A percentile compares a stretch with the other conserved stretches of the same genome.
phyloP scores from a whole-genome alignment of 169 alveolate genomes.

The Plasmodium ovale region DNA sequence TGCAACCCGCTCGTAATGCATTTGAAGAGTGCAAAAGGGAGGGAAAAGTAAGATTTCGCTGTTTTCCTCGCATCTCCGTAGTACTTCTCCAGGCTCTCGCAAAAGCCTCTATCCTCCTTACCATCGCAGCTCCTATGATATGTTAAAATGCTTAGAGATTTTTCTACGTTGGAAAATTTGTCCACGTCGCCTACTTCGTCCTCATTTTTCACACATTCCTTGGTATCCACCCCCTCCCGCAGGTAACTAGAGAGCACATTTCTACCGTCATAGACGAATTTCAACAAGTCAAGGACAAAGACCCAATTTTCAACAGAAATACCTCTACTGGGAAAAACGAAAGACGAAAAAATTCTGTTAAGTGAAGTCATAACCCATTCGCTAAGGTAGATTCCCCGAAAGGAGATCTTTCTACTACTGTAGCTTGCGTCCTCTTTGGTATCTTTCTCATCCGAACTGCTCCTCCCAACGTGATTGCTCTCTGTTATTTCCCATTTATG shows the following conservation, averaged over 20 bases:
- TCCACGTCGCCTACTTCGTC: background rate
- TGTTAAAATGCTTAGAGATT: background rate
- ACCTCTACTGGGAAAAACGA: background rate
- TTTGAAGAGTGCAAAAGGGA: constrained; percentile 33
- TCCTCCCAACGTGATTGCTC: background rate
- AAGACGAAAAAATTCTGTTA: constrained; percentile 10
- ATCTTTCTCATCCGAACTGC: background rate
- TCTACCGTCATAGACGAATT: constrained; percentile 18
- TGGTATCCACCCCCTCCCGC: too few relatives aligned
- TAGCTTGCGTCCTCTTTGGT: background rate
- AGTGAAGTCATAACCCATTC: constrained; percentile 47
- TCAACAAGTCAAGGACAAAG: constrained; percentile 41
- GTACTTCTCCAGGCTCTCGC: constrained; percentile 18
- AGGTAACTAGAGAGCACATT: constrained; percentile 16
- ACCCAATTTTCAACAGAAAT: constrained; percentile 44
- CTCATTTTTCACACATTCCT: background rate
- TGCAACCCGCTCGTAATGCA: constrained; percentile 38
- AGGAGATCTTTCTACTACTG: background rate
- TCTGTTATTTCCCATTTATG: constrained; percentile 1
- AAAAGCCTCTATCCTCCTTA: background rate
- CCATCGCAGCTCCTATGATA: background rate
- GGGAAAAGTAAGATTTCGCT: constrained; percentile 23
- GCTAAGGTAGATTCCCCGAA: constrained; percentile 19
- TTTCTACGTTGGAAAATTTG: background rate
- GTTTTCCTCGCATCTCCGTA: constrained; percentile 26